Evolutionary conservation across 495 filamentous ascomycete genomes (phyloP), one percentile per base, ranked within the genome.

Genomic region (Hapsidospora chrysogenum): DNA sequence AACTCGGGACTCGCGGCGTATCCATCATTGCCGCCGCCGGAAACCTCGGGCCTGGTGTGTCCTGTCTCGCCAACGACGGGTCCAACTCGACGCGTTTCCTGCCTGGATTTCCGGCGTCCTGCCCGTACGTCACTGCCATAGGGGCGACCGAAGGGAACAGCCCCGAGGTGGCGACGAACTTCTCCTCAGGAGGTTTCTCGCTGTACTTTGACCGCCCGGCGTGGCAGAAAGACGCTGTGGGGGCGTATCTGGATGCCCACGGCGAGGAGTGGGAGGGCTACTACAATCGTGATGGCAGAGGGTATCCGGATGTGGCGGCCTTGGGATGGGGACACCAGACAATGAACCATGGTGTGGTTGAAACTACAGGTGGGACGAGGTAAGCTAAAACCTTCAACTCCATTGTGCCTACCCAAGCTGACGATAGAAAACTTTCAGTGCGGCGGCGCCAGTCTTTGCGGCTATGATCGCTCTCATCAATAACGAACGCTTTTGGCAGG

Each of bases 1-100:
- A 64, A 40, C 70, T 89, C 11, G 82, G 80, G 25, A 70, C 70
- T 21, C 77, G 82, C 17, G 84, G 84, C 31, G 77, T 85, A 2
- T 74, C 75, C 10, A 61, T 86, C 0, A 52, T 89, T 35, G 76
- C 74, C 49, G 72, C 76, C 1, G 74, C 72, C 4, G 81, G 82
- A 3, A 80, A 86, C 56, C 66, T 63, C 9, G 80, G 80, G 9
- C 72, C 79, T 14, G 80, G 79, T 3, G 60, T 67, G 8, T 63
- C 61, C 6, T 86, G 80, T 54, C 46, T 58, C 28, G 69, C 72
- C 21, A 79, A 80, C 47, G 71, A 80, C 42, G 77, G 72, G 46
- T 62, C 52, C 29, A 76, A 74, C 48, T 60, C 58, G 1, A 72
- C 71, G 1, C 66, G 70, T 37, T 84, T 83, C 61, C 63, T 70